Conservation (phyloP, 768 basidiomycete genomes). For the Amanita subjunquillea region DNA sequence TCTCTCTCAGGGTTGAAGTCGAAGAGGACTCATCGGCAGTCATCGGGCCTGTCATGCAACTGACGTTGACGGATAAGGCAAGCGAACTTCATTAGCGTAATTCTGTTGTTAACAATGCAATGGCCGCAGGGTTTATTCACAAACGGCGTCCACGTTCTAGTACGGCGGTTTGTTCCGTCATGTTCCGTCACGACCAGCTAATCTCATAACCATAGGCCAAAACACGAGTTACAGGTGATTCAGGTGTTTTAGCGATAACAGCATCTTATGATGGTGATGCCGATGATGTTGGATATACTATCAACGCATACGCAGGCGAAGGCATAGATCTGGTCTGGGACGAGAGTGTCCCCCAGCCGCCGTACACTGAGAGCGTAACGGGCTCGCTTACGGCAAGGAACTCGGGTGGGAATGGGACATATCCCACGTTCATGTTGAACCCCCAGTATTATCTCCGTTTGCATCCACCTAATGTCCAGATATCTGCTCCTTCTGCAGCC, state of each 20-base stretch:
- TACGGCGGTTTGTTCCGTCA: constrained; percentile 11
- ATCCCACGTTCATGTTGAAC: constrained; percentile 80
- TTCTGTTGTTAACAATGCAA: not conserved
- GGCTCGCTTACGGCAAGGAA: constrained; percentile 58
- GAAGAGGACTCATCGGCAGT: constrained; percentile 27
- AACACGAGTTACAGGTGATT: constrained; percentile 23
- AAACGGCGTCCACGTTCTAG: constrained; percentile 41
- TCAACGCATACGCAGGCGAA: constrained; percentile 46
- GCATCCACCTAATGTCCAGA: constrained; percentile 19
- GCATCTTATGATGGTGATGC: constrained; percentile 63
- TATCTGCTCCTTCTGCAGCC: not conserved
- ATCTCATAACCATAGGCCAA: constrained; percentile 18
- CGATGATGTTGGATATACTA: constrained; percentile 52
- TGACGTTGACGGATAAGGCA: constrained; percentile 30
- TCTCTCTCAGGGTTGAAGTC: constrained; percentile 46
- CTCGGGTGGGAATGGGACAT: constrained; percentile 75
- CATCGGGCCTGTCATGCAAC: constrained; percentile 13
- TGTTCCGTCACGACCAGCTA: not conserved
- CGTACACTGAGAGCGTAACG: constrained; percentile 32
- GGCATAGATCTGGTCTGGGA: constrained; percentile 35
- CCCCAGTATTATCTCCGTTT: constrained; percentile 77
- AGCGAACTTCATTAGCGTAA: not conserved
- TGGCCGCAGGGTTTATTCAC: constrained; percentile 35
- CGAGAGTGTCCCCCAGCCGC: constrained; percentile 24
- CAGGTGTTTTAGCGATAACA: constrained; percentile 40